Conservation (phyloP, 345 rosid genomes). For the Lepidium africanum region DNA sequence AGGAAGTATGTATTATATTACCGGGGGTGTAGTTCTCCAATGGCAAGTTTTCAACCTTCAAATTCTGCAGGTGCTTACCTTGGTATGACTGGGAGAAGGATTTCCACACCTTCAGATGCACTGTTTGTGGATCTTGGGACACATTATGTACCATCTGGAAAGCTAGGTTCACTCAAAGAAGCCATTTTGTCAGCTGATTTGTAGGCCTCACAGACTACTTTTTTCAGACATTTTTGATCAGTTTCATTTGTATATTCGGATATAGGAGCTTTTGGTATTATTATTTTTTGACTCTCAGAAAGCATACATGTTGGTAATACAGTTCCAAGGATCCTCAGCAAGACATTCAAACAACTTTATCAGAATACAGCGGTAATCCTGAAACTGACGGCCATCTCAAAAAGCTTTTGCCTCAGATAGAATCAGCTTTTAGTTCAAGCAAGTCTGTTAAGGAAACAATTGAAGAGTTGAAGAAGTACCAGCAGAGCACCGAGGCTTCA, state of each 20-base stretch:
- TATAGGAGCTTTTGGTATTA: not conserved
- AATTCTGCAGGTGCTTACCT: slow-evolving; percentile 72
- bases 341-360: slow-evolving; percentile 46
- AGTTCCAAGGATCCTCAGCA: slow-evolving; percentile 69
- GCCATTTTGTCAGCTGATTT: slow-evolving; percentile 53
- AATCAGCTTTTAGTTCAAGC: slow-evolving; percentile 50
- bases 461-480: slow-evolving; percentile 60
- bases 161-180: slow-evolving; percentile 56
- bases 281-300: not conserved
- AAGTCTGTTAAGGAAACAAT: slow-evolving; percentile 59
- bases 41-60: not conserved
- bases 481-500: slow-evolving; percentile 48
- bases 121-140: slow-evolving; percentile 78
- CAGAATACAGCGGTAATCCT: slow-evolving; percentile 46
- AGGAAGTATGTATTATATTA: not conserved
- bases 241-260: not conserved
- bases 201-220: slow-evolving; percentile 31
- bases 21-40: not conserved
- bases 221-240: not conserved
- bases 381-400: slow-evolving; percentile 58
- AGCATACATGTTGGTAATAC: slow-evolving; percentile 10
- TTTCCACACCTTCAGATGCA: slow-evolving; percentile 84
- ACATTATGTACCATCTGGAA: slow-evolving; percentile 72
- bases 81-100: slow-evolving; percentile 85
- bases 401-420: slow-evolving; percentile 60